These are phyloP conservation scores for Telfairia occidentalis DNA, from an alignment of 331 rosid species.

Conservation along the genomic window DNA sequence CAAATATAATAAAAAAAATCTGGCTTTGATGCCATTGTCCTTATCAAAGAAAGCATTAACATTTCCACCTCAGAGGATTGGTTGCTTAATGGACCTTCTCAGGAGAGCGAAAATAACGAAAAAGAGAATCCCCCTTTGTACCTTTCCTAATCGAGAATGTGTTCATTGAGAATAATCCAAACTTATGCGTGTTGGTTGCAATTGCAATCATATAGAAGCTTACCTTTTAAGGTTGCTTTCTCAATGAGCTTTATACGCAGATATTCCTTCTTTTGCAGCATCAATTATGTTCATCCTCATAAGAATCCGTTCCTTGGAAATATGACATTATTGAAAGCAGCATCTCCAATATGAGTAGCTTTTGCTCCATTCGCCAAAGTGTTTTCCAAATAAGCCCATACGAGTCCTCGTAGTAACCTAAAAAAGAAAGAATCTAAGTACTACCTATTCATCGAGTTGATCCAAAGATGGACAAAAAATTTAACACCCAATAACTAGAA, in stretches of 20 bases:
- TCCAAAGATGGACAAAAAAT: conserved; percentile 2
- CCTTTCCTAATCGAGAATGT: conserved; percentile 32
- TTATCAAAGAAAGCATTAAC: not conserved
- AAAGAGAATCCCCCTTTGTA: conserved; percentile 19
- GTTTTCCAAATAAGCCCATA: conserved; percentile 12
- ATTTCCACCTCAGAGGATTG: not conserved
- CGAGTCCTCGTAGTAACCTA: conserved; percentile 12
- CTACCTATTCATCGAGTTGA: not conserved
- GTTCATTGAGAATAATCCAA: conserved; percentile 31
- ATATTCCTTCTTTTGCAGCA: conserved; percentile 45
- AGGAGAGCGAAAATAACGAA: not conserved
- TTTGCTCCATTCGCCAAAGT: conserved; percentile 25
- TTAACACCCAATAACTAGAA: conserved; percentile 7
- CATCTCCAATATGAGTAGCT: conserved; percentile 30
- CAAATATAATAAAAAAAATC: not conserved
- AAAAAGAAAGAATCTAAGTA: conserved; percentile 6
- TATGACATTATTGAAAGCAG: conserved; percentile 25
- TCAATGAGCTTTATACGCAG: conserved; percentile 27
- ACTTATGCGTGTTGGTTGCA: conserved; percentile 44
- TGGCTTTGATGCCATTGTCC: conserved; percentile 6
- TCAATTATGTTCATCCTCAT: conserved; percentile 43
- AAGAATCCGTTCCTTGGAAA: conserved; percentile 37
- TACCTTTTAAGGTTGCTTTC: conserved; percentile 41
- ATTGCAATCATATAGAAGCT: conserved; percentile 36
- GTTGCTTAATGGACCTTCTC: conserved; percentile 1